Percentiles rank a stretch among this genome's conserved stretches.
Conservation (phyloP, 495 filamentous ascomycete genomes). For the Diplogelasinospora grovesii region DNA sequence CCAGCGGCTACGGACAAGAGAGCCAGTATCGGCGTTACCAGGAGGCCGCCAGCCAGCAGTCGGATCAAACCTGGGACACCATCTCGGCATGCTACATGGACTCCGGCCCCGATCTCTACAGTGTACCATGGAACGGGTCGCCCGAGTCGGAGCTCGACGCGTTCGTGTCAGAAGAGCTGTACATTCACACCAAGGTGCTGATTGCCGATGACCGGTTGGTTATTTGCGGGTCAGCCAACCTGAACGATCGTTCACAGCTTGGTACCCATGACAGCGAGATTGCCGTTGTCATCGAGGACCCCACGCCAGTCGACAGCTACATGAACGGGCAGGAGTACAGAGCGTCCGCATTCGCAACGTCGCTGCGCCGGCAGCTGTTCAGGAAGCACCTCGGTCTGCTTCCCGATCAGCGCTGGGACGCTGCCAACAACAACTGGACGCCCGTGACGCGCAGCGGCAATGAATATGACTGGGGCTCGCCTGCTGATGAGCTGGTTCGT, state of each 20-base stretch:
- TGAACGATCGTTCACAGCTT: slow-evolving; percentile 92
- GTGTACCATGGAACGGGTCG: slow-evolving; percentile 72
- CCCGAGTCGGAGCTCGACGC: slow-evolving; percentile 73
- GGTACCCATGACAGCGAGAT: slow-evolving; percentile 67
- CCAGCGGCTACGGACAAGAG: slow-evolving; percentile 18
- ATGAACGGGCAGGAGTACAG: slow-evolving; percentile 68
- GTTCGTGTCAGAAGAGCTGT: slow-evolving; percentile 89
- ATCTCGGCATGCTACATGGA: slow-evolving; percentile 84
- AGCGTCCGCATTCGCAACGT: slow-evolving; percentile 74
- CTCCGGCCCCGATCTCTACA: slow-evolving; percentile 64
- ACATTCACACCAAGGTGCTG: slow-evolving; percentile 89
- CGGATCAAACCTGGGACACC: slow-evolving; percentile 59
- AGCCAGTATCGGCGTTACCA: slow-evolving; percentile 59
- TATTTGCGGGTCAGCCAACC: slow-evolving; percentile 86
- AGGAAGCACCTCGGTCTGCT: slow-evolving; percentile 88
- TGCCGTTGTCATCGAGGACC: slow-evolving; percentile 48
- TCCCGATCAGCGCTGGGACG: slow-evolving; percentile 56
- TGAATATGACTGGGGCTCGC: slow-evolving; percentile 72
- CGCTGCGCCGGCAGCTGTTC: slow-evolving; percentile 78
- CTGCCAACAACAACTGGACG: slow-evolving; percentile 63
- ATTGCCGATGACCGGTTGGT: slow-evolving; percentile 87
- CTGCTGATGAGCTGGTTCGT: slow-evolving; percentile 63
- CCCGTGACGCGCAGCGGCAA: slow-evolving; percentile 65
- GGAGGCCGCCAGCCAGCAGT: slow-evolving; percentile 49
- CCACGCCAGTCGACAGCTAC: slow-evolving; percentile 54